Conservation (phyloP, 768 basidiomycete species). For the Porphyrellus cyaneotinctus region DNA sequence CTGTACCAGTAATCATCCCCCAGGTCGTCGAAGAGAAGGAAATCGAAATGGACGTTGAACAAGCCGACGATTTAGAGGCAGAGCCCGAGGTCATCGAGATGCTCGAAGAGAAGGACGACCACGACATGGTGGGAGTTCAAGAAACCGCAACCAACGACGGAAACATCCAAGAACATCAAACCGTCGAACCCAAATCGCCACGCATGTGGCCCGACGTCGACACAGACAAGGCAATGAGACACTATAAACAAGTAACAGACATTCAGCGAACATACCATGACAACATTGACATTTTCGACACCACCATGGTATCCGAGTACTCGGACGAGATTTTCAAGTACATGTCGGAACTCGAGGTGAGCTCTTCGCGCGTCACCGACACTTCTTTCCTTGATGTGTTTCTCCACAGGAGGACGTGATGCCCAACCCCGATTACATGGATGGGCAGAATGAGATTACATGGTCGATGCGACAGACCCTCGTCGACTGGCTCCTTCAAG, state of each 20-base stretch:
- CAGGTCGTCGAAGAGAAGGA: slow-evolving; percentile 44
- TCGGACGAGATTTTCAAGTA: slow-evolving; percentile 97
- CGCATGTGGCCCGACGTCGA: slow-evolving; percentile 74
- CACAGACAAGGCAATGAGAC: slow-evolving; percentile 55
- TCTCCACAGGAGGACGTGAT: slow-evolving; percentile 67
- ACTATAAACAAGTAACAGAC: slow-evolving; percentile 58
- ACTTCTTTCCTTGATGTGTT: slow-evolving; percentile 19
- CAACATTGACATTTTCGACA: slow-evolving; percentile 66
- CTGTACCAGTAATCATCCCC: slow-evolving; percentile 40
- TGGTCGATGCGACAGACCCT: slow-evolving; percentile 96
- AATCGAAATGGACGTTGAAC: slow-evolving; percentile 63
- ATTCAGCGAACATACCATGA: slow-evolving; percentile 63
- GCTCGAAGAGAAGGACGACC: slow-evolving; percentile 53
- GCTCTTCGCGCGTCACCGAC: slow-evolving; percentile 18
- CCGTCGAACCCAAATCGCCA: slow-evolving; percentile 38
- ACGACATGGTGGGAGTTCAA: slow-evolving; percentile 56
- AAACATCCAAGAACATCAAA: slow-evolving; percentile 37
- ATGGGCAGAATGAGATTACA: slow-evolving; percentile 83
- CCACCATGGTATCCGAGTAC: slow-evolving; percentile 97
- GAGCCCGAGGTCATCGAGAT: slow-evolving; percentile 40
- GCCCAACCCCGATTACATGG: slow-evolving; percentile 93
- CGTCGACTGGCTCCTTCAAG: slow-evolving; percentile 97
- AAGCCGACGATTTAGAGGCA: slow-evolving; percentile 27
- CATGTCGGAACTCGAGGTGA: slow-evolving; percentile 90
- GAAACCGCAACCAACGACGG: slow-evolving; percentile 43